Evolutionary conservation across 2,329 filamentous ascomycete genomes (phyloP).

Genomic region (Xylaria sp.): DNA sequence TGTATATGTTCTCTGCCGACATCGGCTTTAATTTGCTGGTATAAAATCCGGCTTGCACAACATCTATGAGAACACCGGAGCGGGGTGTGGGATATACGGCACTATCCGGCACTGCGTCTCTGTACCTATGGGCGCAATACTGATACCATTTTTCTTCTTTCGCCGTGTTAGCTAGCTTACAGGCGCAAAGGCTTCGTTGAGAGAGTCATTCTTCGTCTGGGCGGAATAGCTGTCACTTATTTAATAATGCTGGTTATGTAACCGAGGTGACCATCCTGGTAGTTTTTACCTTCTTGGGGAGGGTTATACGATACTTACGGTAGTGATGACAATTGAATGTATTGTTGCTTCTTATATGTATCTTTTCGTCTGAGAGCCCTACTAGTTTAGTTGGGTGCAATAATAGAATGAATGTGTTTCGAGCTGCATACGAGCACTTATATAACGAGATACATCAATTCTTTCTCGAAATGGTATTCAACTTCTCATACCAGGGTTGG

Average conservation of each 20-base stretch:
- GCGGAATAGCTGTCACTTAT: conserved; percentile 6
- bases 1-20: conserved; percentile 39
- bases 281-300: conserved; percentile 1
- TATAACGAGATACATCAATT: not conserved
- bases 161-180: conserved; percentile 14
- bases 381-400: conserved; percentile 1
- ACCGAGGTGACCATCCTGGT: conserved; percentile 9
- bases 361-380: not conserved
- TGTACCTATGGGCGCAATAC: conserved; percentile 8
- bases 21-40: not conserved
- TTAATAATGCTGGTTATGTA: conserved; percentile 17
- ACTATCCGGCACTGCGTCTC: not conserved
- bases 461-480: not conserved
- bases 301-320: conserved; percentile 27
- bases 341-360: conserved; percentile 21
- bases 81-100: conserved; percentile 1
- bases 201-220: conserved; percentile 1
- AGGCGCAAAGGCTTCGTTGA: conserved; percentile 6
- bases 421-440: not conserved
- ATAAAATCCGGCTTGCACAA: not conserved
- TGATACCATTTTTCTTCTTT: conserved; percentile 33
- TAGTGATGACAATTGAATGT: conserved; percentile 27
- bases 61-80: not conserved
- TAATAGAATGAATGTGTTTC: not conserved
- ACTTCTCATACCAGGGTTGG: no score